Conservation (phyloP, 2,329 filamentous ascomycete species). For the Beauveria sp. region DNA sequence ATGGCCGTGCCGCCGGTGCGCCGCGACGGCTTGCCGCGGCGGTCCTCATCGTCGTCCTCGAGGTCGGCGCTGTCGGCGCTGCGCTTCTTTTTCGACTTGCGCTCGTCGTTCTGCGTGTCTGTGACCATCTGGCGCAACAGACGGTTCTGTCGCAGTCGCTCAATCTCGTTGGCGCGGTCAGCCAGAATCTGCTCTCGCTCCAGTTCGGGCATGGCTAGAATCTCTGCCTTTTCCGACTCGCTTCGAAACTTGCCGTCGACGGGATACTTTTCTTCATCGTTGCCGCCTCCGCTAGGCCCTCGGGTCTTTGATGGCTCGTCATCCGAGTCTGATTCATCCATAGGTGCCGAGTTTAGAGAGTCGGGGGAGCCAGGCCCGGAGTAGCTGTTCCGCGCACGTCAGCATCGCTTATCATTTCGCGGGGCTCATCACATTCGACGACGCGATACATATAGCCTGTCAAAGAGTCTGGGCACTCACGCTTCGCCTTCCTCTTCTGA, state of each 20-base stretch:
- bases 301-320: constrained; percentile 38
- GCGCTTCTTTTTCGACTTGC: constrained; percentile 56
- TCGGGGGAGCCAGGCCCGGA: constrained; percentile 61
- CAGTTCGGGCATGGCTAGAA: constrained; percentile 82
- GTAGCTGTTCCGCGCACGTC: constrained; percentile 44
- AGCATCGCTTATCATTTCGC: constrained; percentile 9
- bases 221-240: constrained; percentile 64
- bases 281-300: constrained; percentile 32
- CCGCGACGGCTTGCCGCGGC: constrained; percentile 59
- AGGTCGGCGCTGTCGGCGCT: constrained; percentile 73
- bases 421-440: not conserved
- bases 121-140: constrained; percentile 71
- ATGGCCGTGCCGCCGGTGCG: constrained; percentile 61
- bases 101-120: constrained; percentile 57
- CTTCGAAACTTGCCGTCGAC: constrained; percentile 80
- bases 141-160: constrained; percentile 73
- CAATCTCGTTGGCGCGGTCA: constrained; percentile 75
- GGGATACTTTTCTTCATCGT: constrained; percentile 65
- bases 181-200: constrained; percentile 86
- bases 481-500: constrained; percentile 58
- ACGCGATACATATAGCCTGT: not conserved
- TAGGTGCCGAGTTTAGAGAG: constrained; percentile 74
- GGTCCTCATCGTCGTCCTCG: constrained; percentile 51
- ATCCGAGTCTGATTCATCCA: constrained; percentile 78
- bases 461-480: constrained; percentile 23